Base-by-base conservation (phyloP, 345 rosid species). In the Ceriops tagal region DNA sequence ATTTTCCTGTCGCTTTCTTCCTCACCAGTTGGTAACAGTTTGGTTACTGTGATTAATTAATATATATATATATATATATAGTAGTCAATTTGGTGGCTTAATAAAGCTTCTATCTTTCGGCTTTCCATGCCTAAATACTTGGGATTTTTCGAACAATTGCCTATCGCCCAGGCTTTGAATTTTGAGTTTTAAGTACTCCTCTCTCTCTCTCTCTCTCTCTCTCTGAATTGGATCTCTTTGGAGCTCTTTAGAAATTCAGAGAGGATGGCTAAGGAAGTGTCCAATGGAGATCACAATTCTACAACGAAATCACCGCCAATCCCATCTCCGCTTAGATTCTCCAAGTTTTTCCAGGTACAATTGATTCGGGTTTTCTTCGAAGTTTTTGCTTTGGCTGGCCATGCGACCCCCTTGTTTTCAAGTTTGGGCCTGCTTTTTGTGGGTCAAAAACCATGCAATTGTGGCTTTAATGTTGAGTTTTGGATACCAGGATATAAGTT, bases 321-420 rank as follows among this genome's bases (percentile, higher is more conserved):
- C 8, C 93, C 93, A 43, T 89, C 93, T 59, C 93, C 93, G 65
- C 65, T 89, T 68, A 86, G 93, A 70, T 83, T 79, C 74, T 89
- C 93, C 70, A 89, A 85, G 77, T 89, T 83, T 67, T 86, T 85
- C 69, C 91, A 89, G 93, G 93, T 89, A 62, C 15, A 43, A 8
- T 55, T 18, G 21, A 11, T 26, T 61, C 37, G 1, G 16, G 15
- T 32, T n/a, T 24, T 49, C 21, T 24, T 49, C 22, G 31, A 15
- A 5, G 35, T 19, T 21, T 55, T 9, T 37, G 10, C 15, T 34
- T 49, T 26, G 24, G 28, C 24, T 43, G 16, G 51, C 55, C 62
- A 18, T 30, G 9, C 27, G 18, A 47, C 28, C n/a, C 28, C n/a
- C 22, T 19, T 37, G 5, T 61, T 37, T 16, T 11, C 49, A 7